These are phyloP conservation scores for Leccinum pachyderme DNA, from an alignment of 1,284 basidiomycete genomes.

Conservation along the genomic window DNA sequence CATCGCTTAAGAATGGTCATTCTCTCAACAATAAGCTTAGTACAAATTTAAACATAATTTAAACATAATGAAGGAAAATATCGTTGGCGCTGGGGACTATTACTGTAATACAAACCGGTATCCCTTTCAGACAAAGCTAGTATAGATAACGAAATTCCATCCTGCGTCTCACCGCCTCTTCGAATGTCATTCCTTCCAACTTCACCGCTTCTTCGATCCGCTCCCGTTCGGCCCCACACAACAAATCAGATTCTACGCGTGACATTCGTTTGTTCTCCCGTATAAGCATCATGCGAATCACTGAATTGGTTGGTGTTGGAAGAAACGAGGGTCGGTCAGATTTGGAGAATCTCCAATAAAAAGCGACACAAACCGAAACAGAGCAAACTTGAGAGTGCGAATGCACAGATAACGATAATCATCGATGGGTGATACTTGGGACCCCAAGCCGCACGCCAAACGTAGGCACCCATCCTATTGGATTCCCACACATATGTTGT, in stretches of 20 bases:
- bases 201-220: conserved; percentile 50
- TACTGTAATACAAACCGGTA: background rate
- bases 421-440: conserved; percentile 53
- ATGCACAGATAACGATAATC: conserved; percentile 44
- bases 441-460: conserved; percentile 51
- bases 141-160: conserved; percentile 33
- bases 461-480: conserved; percentile 50
- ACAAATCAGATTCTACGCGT: conserved; percentile 42
- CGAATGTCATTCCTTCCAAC: conserved; percentile 51
- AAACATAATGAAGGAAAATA: no score
- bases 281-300: conserved; percentile 46
- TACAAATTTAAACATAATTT: no score
- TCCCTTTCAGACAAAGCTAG: conserved; percentile 3
- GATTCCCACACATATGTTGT: background rate
- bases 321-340: background rate
- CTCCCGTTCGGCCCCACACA: conserved; percentile 41
- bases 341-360: background rate
- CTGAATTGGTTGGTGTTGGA: conserved; percentile 25
- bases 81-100: background rate
- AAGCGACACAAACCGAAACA: conserved; percentile 35
- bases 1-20: no score
- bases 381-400: conserved; percentile 39
- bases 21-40: no score
- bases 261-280: conserved; percentile 46
- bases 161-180: conserved; percentile 49